A percentile compares a stretch with the other conserved stretches of the same genome.
Conservation (phyloP, 768 basidiomycete species). For the Auricularia heimuer region DNA sequence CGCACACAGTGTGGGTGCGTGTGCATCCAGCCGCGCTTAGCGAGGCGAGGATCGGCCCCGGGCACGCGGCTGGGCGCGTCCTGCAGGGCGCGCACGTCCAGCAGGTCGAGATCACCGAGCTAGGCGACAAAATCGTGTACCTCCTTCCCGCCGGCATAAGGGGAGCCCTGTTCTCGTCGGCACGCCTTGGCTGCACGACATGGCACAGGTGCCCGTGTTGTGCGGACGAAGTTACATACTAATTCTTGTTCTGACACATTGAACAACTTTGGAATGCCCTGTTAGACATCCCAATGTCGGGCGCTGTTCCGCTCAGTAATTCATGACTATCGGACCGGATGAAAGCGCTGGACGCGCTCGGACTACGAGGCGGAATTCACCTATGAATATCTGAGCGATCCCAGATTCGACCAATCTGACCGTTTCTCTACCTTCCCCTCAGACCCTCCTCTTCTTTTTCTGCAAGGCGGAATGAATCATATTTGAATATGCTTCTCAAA, state of each 20-base stretch:
- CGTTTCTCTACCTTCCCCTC: too few relatives aligned
- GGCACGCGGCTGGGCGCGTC: constrained; percentile 27
- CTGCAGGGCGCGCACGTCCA: constrained; percentile 17
- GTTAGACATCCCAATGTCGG: constrained; percentile 50
- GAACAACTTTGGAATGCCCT: constrained; percentile 61
- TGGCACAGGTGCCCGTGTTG: not conserved
- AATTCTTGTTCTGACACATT: not conserved
- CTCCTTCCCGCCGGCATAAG: constrained; percentile 85
- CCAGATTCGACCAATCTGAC: too few relatives aligned
- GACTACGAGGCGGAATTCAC: too few relatives aligned
- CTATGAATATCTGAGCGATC: too few relatives aligned
- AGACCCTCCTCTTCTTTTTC: too few relatives aligned
- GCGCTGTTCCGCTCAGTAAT: constrained; percentile 50
- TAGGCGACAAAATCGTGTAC: constrained; percentile 59
- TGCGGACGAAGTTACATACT: not conserved
- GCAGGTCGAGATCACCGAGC: constrained; percentile 53
- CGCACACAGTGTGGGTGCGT: constrained; percentile 60
- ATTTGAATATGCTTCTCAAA: too few relatives aligned
- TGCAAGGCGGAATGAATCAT: too few relatives aligned
- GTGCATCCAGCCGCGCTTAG: constrained; percentile 67
- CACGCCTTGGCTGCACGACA: constrained; percentile 15
- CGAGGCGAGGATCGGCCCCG: constrained; percentile 45
- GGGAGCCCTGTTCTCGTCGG: constrained; percentile 52
- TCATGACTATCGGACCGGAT: constrained; percentile 58
- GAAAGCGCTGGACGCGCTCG: constrained; percentile 73